A percentile compares a stretch with the other conserved stretches of the same genome.
Evolutionary conservation across 192 early-diverging fungal genomes (phyloP).

Genomic region (Rhizoclosmatium globosum): DNA sequence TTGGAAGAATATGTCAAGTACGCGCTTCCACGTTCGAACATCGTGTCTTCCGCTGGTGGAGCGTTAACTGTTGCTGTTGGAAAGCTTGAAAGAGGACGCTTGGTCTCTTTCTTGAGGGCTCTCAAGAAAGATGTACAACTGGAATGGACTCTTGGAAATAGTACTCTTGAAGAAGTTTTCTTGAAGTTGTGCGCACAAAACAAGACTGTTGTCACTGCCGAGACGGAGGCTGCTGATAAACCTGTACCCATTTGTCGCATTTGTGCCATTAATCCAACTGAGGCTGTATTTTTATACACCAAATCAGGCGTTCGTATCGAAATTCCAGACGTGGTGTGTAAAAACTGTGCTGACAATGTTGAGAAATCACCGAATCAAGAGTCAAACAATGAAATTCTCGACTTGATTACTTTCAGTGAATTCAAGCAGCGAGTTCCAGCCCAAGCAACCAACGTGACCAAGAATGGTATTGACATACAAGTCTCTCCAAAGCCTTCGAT

Average conservation of each 20-base stretch:
- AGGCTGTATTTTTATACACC: constrained; percentile 40
- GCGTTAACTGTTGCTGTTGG: constrained; percentile 38
- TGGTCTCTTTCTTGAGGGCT: constrained; percentile 37
- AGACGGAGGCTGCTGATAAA: background rate
- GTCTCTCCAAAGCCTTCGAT: background rate
- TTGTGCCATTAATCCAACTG: constrained; percentile 25
- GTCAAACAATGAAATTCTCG: background rate
- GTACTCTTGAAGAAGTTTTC: constrained; percentile 49
- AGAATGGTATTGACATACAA: too few relatives aligned
- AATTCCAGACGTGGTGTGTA: constrained; percentile 39
- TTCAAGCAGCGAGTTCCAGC: background rate
- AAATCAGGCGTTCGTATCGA: constrained; percentile 33
- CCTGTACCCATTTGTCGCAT: constrained; percentile 22
- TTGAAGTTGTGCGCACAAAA: constrained; percentile 43
- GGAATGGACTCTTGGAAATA: constrained; percentile 48
- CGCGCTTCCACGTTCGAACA: constrained; percentile 37
- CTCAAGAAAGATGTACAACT: constrained; percentile 36
- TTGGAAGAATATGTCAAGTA: constrained; percentile 36
- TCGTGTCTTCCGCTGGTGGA: constrained; percentile 44
- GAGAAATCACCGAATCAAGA: background rate
- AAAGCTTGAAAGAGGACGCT: constrained; percentile 28
- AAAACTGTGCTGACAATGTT: constrained; percentile 33
- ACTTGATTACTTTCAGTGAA: constrained; percentile 6
- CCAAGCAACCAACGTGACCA: too few relatives aligned
- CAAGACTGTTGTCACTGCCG: constrained; percentile 34